Percentiles rank a stretch among this genome's conserved stretches.
Evolutionary conservation across 2,329 filamentous ascomycete genomes (phyloP).

Genomic region (Pseudodiploospora longispora): DNA sequence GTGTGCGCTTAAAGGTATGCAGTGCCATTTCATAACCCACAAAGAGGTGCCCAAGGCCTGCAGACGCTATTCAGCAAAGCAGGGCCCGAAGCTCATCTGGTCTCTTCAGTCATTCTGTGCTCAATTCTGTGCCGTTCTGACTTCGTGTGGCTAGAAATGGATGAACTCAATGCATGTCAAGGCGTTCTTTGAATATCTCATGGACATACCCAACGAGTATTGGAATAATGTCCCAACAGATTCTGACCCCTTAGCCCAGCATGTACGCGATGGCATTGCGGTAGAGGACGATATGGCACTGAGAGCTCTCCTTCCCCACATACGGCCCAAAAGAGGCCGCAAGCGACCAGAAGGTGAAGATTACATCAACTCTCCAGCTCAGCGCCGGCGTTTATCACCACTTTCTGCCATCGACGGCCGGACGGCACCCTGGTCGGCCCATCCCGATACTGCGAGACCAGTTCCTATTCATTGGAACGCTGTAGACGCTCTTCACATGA

Average conservation of each 20-base stretch:
- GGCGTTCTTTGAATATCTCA: conserved; percentile 86
- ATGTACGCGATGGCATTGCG: conserved; percentile 70
- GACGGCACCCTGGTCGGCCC: conserved; percentile 35
- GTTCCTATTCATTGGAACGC: conserved; percentile 25
- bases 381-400: conserved; percentile 54
- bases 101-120: background rate
- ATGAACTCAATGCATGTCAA: conserved; percentile 95
- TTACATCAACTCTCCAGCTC: conserved; percentile 38
- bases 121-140: background rate
- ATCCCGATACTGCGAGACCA: conserved; percentile 32
- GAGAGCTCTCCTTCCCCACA: conserved; percentile 73
- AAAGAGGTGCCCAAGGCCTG: background rate
- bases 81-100: background rate
- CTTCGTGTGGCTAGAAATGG: conserved; percentile 57
- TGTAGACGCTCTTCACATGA: conserved; percentile 54
- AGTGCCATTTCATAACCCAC: background rate
- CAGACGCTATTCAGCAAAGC: background rate
- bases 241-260: conserved; percentile 53
- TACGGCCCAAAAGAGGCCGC: conserved; percentile 52
- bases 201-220: conserved; percentile 70
- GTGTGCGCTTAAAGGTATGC: conserved; percentile 76
- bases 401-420: conserved; percentile 34
- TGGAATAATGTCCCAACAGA: conserved; percentile 66
- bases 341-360: conserved; percentile 56
- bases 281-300: conserved; percentile 85